Evolutionary conservation across 2,329 filamentous ascomycete species (phyloP), one percentile per base, ranked within the genome.

Genomic region (Colletotrichum euphorbiae): DNA sequence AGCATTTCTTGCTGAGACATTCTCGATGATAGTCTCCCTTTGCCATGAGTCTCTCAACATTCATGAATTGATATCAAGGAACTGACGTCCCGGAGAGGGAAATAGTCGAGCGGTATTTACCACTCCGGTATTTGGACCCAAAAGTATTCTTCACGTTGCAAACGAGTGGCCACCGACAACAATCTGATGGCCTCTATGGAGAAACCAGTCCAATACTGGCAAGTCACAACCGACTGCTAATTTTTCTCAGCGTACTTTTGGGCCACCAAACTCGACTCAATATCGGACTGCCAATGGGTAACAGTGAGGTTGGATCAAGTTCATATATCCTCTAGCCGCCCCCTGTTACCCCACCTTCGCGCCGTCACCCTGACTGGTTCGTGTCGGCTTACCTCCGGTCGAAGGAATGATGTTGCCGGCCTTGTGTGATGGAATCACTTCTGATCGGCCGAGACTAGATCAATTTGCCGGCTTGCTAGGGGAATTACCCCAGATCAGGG

Each of bases 371-470:
- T 38, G 42, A 63, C 42, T 67, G 64, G 56, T 46, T 15, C 13
- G 38, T 12, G 43, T 55, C 13, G 4, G 28, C 45, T 62, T 51
- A 51, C 58, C 31, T 28, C 15, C 17, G 24, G 45, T 42, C 36
- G 28, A 51, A 31, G n/a, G 33, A 43, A 43, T 7, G 15, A 31
- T 13, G 13, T 15, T 62, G 36, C 48, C 38, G 40, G 33, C 21
- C 48, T n/a, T 62, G 63, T 66, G 57, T 66, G 63, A 57, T 56
- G 63, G 63, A 62, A 66, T 50, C 21, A 43, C 50, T 43, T 13
- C 6, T 43, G 36, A 9, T 46, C 52, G 45, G 43, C 59, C 51
- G 50, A 45, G 13, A 51, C 28, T 51, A 43, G 45, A 67, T 55
- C 48, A 51, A 51, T 51, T 51, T 63, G 36, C 59, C 51, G 64